phyloP scores from a whole-genome alignment of 192 early-diverging fungal genomes.

The Neocallimastix lanati region DNA sequence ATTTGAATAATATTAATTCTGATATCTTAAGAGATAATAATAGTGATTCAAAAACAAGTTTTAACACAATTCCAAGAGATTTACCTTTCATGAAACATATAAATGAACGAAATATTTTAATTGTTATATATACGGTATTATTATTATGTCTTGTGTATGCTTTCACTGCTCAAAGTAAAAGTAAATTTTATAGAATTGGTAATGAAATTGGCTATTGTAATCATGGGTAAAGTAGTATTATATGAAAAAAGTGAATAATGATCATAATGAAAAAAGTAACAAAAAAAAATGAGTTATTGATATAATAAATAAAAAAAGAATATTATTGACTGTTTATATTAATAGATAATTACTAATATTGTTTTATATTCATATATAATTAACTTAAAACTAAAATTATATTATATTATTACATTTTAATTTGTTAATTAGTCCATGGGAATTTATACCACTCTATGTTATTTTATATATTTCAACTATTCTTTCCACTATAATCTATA shows the following conservation, averaged over 20 bases:
- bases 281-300: no score
- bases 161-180: neutral
- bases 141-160: neutral
- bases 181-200: neutral
- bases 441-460: neutral
- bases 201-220: neutral
- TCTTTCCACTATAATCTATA: neutral
- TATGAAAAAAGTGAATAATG: no score
- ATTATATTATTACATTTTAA: no score
- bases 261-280: no score
- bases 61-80: neutral
- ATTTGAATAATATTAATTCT: neutral
- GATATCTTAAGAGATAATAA: neutral
- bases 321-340: no score
- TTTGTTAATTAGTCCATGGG: no score
- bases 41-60: neutral
- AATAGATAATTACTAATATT: no score
- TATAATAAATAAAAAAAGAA: no score
- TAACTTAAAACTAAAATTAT: no score
- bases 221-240: neutral
- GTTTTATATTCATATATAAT: no score
- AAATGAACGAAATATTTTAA: neutral
- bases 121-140: neutral
- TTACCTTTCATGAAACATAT: neutral
- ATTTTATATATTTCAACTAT: neutral